phyloP scores from a whole-genome alignment of 768 basidiomycete species.

The Termitomyces sp. region DNA sequence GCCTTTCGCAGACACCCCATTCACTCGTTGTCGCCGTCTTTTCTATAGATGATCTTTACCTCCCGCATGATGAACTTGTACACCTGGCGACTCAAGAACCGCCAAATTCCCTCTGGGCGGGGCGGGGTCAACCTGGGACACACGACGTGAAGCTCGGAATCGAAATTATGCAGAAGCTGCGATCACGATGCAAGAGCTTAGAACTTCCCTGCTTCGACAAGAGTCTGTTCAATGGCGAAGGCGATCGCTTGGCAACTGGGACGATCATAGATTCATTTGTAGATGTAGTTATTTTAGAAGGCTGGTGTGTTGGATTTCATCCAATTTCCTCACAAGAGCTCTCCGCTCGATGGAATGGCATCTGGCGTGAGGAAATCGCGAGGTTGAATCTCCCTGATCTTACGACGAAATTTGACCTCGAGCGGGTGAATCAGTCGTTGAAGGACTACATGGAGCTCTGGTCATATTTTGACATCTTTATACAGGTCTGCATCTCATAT shows the following conservation, averaged over 20 bases:
- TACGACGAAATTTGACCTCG: conserved; percentile 47
- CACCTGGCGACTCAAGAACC: conserved; percentile 51
- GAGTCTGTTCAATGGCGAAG: conserved; percentile 72
- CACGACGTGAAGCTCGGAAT: conserved; percentile 75
- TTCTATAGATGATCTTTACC: conserved; percentile 85
- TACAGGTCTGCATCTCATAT: conserved; percentile 51
- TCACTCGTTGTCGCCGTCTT: conserved; percentile 55
- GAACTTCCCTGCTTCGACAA: conserved; percentile 86
- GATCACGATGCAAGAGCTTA: conserved; percentile 37
- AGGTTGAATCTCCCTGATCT: conserved; percentile 31
- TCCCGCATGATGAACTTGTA: conserved; percentile 58
- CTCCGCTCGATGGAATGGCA: conserved; percentile 45
- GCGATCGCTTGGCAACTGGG: conserved; percentile 62
- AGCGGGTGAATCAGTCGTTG: conserved; percentile 60
- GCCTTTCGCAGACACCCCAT: conserved; percentile 39
- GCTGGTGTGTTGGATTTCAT: conserved; percentile 92
- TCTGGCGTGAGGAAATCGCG: conserved; percentile 34
- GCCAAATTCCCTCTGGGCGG: conserved; percentile 62
- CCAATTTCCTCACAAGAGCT: conserved; percentile 52
- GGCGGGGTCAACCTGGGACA: conserved; percentile 91
- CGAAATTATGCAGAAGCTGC: conserved; percentile 45
- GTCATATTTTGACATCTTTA: conserved; percentile 63
- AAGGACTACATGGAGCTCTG: conserved; percentile 62
- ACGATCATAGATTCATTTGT: conserved; percentile 33
- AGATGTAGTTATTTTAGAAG: conserved; percentile 90